Conservation (phyloP, 202 grass and related monocot species). For the Digitaria exilis region DNA sequence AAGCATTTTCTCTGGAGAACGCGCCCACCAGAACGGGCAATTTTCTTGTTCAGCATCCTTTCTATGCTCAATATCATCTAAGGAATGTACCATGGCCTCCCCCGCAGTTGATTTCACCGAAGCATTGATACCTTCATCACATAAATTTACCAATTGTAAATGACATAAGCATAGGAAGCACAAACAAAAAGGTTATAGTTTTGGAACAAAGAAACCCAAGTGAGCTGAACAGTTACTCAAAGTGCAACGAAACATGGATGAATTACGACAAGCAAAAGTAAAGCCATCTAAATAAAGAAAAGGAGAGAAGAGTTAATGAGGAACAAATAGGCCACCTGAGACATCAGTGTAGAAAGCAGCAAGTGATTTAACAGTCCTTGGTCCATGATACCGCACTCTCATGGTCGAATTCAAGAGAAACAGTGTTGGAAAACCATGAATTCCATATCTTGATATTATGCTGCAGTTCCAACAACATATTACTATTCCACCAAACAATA, state of each 20-base stretch:
- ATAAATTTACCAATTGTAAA: slow-evolving; percentile 34
- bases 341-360: slow-evolving; percentile 88
- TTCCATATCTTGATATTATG: slow-evolving; percentile 93
- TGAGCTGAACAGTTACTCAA: background rate
- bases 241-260: background rate
- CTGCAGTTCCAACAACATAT: slow-evolving; percentile 52
- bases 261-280: background rate
- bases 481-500: slow-evolving; percentile 12
- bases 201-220: background rate
- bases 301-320: background rate
- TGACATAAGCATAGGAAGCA: slow-evolving; percentile 2
- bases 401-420: slow-evolving; percentile 95
- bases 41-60: slow-evolving; percentile 65
- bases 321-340: slow-evolving; percentile 58
- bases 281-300: background rate
- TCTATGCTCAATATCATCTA: slow-evolving; percentile 54
- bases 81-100: slow-evolving; percentile 49
- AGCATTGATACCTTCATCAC: slow-evolving; percentile 65
- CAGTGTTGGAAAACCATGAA: slow-evolving; percentile 95
- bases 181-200: background rate
- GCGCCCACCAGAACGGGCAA: slow-evolving; percentile 95
- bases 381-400: slow-evolving; percentile 82
- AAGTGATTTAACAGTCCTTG: slow-evolving; percentile 68
- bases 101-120: slow-evolving; percentile 44
- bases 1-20: slow-evolving; percentile 93